Evolutionary conservation across 2,329 filamentous ascomycete species (phyloP).

Genomic region (Paecilomyces variotii): DNA sequence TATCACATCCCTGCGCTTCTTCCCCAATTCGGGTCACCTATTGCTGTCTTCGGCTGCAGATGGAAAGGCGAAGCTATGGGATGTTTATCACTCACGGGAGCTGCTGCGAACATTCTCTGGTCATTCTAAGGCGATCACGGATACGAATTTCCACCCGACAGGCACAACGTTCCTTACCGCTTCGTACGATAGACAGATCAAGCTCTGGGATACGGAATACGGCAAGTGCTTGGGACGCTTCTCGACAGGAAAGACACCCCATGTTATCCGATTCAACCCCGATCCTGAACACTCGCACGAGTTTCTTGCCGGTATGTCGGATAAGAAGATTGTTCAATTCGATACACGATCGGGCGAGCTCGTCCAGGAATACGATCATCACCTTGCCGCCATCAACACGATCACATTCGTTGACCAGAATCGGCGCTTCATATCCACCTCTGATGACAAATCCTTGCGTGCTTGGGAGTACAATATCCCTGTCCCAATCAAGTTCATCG

Average conservation of each 20-base stretch:
- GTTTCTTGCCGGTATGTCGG: constrained; percentile 92
- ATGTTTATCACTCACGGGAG: constrained; percentile 83
- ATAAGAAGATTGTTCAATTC: constrained; percentile 98
- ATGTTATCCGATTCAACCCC: constrained; percentile 91
- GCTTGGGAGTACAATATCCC: constrained; percentile 99
- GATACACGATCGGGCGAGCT: constrained; percentile 75
- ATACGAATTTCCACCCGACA: constrained; percentile 74
- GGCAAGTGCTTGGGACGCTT: constrained; percentile 82
- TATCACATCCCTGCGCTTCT: constrained; percentile 82
- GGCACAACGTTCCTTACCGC: constrained; percentile 84
- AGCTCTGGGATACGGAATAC: constrained; percentile 96
- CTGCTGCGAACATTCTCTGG: constrained; percentile 86
- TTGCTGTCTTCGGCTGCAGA: constrained; percentile 86
- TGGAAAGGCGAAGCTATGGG: constrained; percentile 85
- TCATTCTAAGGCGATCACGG: constrained; percentile 82
- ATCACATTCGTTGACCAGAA: constrained; percentile 94
- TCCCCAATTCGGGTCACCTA: constrained; percentile 79
- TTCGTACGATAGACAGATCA: constrained; percentile 92
- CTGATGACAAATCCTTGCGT: constrained; percentile 89
- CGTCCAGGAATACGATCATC: constrained; percentile 97
- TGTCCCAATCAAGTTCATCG: constrained; percentile 96
- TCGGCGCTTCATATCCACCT: constrained; percentile 93
- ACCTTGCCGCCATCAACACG: constrained; percentile 95
- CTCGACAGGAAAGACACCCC: constrained; percentile 88
- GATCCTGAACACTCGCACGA: constrained; percentile 68